Evolutionary conservation across 257 asterid genomes (phyloP), one percentile per base, ranked within the genome.

Genomic region (Ballota nigra): DNA sequence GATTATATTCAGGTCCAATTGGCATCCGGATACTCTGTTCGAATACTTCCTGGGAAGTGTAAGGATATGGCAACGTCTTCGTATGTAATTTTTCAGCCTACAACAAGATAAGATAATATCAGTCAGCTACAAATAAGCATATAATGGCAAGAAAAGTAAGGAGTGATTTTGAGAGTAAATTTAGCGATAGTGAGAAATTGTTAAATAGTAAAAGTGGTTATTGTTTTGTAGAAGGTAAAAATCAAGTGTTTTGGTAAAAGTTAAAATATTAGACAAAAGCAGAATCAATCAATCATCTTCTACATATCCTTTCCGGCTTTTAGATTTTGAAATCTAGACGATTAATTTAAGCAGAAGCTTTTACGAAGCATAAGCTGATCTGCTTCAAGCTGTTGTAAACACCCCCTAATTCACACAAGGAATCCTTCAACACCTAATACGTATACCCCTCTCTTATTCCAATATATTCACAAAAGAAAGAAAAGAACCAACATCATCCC

Each of bases 21-120:
- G 99, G 98, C 96, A 86, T 88, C 59, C 98, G 89, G 26, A 88
- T 83, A 74, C 99, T 92, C 75, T 83, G 94, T 43, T 94, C 97
- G 53, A 78, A 92, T 68, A 88, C 92, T 70, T 89, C 99, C 68
- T 78, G 76, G 11, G 99, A 92, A 15, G 92, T 89, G 83, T 40
- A 88, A 4, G 99, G 99, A 77, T 77, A 92, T 19, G 99, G 99
- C 63, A 94, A 78, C 15, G 95, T 86, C 88, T 88, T 85, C 2
- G 95, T 87, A 52, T 86, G 93, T 29, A 92, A 86, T 71, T 89
- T 94, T 43, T 92, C 99, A 66, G 96, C 93, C 98, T 94, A 79
- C 65, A 60, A 41, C 56, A 69, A 45, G 28, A 77, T 58, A 69
- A 59, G 29, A 63, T 10, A 47, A n/a, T 36, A 55, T 56, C 26